Base-by-base conservation (phyloP, 2,329 filamentous ascomycete genomes). In the Clarireedia sp. region DNA sequence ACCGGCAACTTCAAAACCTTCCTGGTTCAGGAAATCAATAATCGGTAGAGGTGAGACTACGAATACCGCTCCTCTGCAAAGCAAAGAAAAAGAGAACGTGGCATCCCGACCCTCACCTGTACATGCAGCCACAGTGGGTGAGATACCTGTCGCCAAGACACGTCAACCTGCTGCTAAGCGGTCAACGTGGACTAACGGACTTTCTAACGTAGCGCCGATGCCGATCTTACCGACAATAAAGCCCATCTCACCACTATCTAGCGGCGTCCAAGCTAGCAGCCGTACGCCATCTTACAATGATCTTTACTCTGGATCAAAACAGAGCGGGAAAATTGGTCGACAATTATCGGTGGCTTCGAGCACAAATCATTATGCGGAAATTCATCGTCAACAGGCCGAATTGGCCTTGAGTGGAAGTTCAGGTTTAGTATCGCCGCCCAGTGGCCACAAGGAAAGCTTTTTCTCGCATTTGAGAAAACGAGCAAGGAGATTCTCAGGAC, bases 381-480 rank as follows among this genome's bases (percentile, higher is more conserved):
- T 89, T 62, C 90, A 96, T 69, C 82, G 92, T 54, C 89, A 92
- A 72, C 90, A 97, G 71, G 90, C 92, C 14, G 92, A 97, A 71
- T 81, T 89, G 60, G 90, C 90, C 38, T 78, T 97, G 46, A 96
- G 90, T 68, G 94, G 53, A 29, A 85, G 86, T 65, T 81, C 79
- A 36, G 87, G 85, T 21, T 75, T 91, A 23, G 83, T 81, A 16
- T 94, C 90, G 5, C 89, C 90, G 3, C 83, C 86, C 0, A 85
- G 80, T 64, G 88, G 81, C 17, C 88, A 90, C 55, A 95, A 95
- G 68, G 94, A 99, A 71, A 90, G 94, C 71, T 99, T 99, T 76
- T 99, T 99, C 73, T 97, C 94, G 0, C 94, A 99, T 69, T 79
- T 99, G 7, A 83, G 94, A 55, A 99, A 99, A 73, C 86, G 92